A percentile compares a stretch with the other conserved stretches of the same genome.
Conservation (phyloP, 2,329 filamentous ascomycete species). For the Neobulgaria alba region DNA sequence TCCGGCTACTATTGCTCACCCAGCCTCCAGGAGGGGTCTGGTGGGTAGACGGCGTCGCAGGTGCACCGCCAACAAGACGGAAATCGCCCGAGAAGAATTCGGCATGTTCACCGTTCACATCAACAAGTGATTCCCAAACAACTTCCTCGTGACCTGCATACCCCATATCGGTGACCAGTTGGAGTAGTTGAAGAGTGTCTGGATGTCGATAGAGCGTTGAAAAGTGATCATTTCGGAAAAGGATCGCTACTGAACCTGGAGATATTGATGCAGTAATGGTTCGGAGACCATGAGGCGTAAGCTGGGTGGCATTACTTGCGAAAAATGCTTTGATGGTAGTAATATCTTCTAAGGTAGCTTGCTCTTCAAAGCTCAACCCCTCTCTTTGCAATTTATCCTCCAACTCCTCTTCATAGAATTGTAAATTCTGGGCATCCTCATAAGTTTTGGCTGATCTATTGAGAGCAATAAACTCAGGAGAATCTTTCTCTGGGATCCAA, state of each 20-base stretch:
- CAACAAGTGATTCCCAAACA: conserved; percentile 89
- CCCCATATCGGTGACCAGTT: conserved; percentile 85
- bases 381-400: conserved; percentile 62
- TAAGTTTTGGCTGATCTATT: conserved; percentile 71
- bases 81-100: conserved; percentile 91
- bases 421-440: conserved; percentile 82
- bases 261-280: conserved; percentile 61
- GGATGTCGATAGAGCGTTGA: conserved; percentile 89
- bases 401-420: conserved; percentile 83
- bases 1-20: conserved; percentile 14
- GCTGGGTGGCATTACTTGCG: conserved; percentile 71
- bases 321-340: conserved; percentile 77
- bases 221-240: conserved; percentile 97
- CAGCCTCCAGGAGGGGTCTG: conserved; percentile 12
- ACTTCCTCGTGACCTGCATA: conserved; percentile 84
- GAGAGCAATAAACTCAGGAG: conserved; percentile 62
- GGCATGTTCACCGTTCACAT: conserved; percentile 74
- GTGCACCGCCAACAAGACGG: conserved; percentile 61
- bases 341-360: conserved; percentile 75
- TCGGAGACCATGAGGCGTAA: conserved; percentile 74
- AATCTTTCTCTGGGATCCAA: conserved; percentile 68
- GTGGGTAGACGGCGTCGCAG: conserved; percentile 8
- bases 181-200: conserved; percentile 63
- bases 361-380: conserved; percentile 63
- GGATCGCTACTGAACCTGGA: conserved; percentile 75